These are phyloP conservation scores for Clavispora asparagi DNA, from an alignment of 805 yeast genomes.

Conservation along the genomic window DNA sequence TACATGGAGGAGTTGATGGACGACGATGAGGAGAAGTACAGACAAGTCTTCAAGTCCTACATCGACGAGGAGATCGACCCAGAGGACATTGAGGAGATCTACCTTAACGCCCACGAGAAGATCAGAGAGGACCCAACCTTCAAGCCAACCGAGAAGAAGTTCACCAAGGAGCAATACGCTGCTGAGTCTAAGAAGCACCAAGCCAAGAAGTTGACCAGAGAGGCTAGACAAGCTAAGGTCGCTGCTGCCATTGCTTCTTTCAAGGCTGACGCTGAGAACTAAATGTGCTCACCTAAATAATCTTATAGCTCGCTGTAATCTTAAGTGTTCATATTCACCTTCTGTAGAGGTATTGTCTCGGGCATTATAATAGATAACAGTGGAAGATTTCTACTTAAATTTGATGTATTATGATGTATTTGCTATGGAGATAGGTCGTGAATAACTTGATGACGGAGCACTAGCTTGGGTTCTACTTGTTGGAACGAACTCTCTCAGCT, in stretches of 20 bases:
- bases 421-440: too few relatives aligned
- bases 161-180: constrained; percentile 97
- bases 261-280: constrained; percentile 45
- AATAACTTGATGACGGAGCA: too few relatives aligned
- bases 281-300: constrained; percentile 8
- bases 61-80: constrained; percentile 96
- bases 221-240: constrained; percentile 84
- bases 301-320: constrained; percentile 1
- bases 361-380: too few relatives aligned
- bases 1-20: constrained; percentile 99
- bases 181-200: constrained; percentile 93
- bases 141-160: constrained; percentile 86
- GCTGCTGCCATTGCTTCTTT: constrained; percentile 92
- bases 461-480: constrained; percentile 16
- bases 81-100: constrained; percentile 92
- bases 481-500: constrained; percentile 59
- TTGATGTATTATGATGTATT: too few relatives aligned
- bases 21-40: constrained; percentile 99
- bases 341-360: not conserved
- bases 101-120: constrained; percentile 88
- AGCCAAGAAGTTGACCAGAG: constrained; percentile 82
- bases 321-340: not conserved
- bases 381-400: too few relatives aligned
- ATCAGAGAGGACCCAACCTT: constrained; percentile 94
- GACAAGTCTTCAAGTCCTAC: constrained; percentile 93